Evolutionary conservation across 2,329 filamentous ascomycete genomes (phyloP).

Genomic region (Fusarium agapanthi): DNA sequence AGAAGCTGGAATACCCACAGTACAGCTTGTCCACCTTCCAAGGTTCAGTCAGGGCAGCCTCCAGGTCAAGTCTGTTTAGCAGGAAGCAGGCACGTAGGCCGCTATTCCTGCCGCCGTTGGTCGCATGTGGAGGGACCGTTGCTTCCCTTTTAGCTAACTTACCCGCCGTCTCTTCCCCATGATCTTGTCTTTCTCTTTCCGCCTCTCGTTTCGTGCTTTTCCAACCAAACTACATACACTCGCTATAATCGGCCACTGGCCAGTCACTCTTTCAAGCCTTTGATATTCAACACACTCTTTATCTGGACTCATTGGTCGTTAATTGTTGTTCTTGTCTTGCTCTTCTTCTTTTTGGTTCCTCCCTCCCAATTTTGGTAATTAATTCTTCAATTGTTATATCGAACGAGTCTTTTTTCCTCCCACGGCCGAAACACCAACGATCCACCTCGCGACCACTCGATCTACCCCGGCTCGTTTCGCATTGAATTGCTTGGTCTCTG

Average conservation of each 20-base stretch:
- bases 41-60: constrained; percentile 1
- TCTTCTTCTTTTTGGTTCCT: constrained; percentile 28
- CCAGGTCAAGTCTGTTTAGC: background rate
- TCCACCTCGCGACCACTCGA: constrained; percentile 29
- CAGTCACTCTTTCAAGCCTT: constrained; percentile 41
- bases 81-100: constrained; percentile 12
- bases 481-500: constrained; percentile 16
- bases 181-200: constrained; percentile 36
- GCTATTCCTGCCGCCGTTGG: constrained; percentile 34
- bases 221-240: constrained; percentile 39
- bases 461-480: constrained; percentile 21
- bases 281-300: constrained; percentile 38
- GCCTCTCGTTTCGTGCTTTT: constrained; percentile 32
- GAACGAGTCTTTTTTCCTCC: constrained; percentile 20
- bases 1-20: constrained; percentile 24
- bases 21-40: constrained; percentile 19
- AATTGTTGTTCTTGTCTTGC: constrained; percentile 6
- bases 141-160: constrained; percentile 36
- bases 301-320: constrained; percentile 16
- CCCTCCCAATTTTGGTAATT: constrained; percentile 22
- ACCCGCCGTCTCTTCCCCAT: constrained; percentile 39
- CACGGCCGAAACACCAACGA: constrained; percentile 25
- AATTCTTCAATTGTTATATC: constrained; percentile 6
- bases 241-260: constrained; percentile 42
- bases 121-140: constrained; percentile 37